These are phyloP conservation scores for Pterulicium gracile DNA, from an alignment of 1,284 basidiomycete genomes.

Conservation along the genomic window DNA sequence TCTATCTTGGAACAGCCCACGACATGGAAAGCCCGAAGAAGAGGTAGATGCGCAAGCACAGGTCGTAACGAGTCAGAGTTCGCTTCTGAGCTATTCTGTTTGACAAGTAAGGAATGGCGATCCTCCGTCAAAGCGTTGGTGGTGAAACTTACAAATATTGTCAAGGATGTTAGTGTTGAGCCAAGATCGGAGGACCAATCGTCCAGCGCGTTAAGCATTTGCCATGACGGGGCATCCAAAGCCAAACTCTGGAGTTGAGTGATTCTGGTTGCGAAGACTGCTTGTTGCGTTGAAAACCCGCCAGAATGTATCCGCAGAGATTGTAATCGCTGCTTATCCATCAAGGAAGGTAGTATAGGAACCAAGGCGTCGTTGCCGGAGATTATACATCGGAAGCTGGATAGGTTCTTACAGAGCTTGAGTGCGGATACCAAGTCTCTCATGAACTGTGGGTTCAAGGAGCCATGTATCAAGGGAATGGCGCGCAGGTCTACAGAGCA, in stretches of 20 bases:
- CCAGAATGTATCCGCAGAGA: conserved; percentile 35
- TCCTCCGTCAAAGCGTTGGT: neutral
- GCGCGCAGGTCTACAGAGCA: conserved; percentile 37
- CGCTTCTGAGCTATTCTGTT: conserved; percentile 42
- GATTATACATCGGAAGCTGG: conserved; percentile 41
- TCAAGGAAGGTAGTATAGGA: conserved; percentile 35
- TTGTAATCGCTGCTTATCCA: conserved; percentile 30
- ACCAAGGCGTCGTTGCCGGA: conserved; percentile 27
- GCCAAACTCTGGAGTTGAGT: conserved; percentile 31
- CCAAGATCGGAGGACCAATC: conserved; percentile 35
- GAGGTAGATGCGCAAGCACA: conserved; percentile 37
- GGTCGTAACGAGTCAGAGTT: conserved; percentile 37
- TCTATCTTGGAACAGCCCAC: conserved; percentile 45
- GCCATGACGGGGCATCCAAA: conserved; percentile 51
- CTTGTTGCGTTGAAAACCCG: conserved; percentile 36
- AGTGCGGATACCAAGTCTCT: conserved; percentile 38
- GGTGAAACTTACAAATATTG: conserved; percentile 38
- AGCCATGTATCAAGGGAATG: conserved; percentile 25
- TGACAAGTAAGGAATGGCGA: conserved; percentile 5
- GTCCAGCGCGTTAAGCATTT: conserved; percentile 44
- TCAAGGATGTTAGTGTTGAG: conserved; percentile 37
- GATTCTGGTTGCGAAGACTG: conserved; percentile 31
- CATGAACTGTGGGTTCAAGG: conserved; percentile 38
- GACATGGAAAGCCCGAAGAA: conserved; percentile 44
- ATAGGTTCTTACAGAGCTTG: conserved; percentile 36